phyloP scores from a whole-genome alignment of 148 eudicot species.

The Chenopodium berlandieri region DNA sequence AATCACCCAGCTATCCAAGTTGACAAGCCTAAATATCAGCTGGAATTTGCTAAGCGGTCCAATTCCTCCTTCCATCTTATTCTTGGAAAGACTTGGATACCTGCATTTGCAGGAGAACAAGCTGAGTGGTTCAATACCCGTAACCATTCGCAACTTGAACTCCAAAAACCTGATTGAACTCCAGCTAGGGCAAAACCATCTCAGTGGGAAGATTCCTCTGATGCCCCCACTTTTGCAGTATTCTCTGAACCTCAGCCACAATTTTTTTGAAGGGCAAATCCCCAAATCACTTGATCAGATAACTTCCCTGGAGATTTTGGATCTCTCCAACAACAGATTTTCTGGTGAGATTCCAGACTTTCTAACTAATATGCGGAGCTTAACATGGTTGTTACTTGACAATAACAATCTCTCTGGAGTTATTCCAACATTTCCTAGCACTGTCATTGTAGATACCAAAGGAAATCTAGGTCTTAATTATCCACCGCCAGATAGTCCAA shows the following conservation, averaged over 20 bases:
- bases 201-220: constrained; percentile 50
- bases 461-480: constrained; percentile 43
- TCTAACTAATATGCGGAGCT: constrained; percentile 29
- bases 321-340: constrained; percentile 71
- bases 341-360: constrained; percentile 52
- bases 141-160: constrained; percentile 34
- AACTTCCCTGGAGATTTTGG: constrained; percentile 49
- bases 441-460: constrained; percentile 25
- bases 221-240: constrained; percentile 55
- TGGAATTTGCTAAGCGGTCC: constrained; percentile 52
- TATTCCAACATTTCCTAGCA: constrained; percentile 35
- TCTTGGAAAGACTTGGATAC: constrained; percentile 42
- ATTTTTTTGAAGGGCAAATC: constrained; percentile 53
- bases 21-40: constrained; percentile 61
- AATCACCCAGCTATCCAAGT: constrained; percentile 36
- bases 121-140: constrained; percentile 59
- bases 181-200: constrained; percentile 59
- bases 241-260: constrained; percentile 68
- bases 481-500: not conserved
- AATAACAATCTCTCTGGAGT: constrained; percentile 63
- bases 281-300: constrained; percentile 42
- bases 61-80: constrained; percentile 57
- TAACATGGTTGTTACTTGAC: constrained; percentile 51
- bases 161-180: constrained; percentile 41
- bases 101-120: constrained; percentile 61